These are phyloP conservation scores for Apiosordaria backusii DNA, from an alignment of 495 filamentous ascomycete genomes.

Conservation along the genomic window DNA sequence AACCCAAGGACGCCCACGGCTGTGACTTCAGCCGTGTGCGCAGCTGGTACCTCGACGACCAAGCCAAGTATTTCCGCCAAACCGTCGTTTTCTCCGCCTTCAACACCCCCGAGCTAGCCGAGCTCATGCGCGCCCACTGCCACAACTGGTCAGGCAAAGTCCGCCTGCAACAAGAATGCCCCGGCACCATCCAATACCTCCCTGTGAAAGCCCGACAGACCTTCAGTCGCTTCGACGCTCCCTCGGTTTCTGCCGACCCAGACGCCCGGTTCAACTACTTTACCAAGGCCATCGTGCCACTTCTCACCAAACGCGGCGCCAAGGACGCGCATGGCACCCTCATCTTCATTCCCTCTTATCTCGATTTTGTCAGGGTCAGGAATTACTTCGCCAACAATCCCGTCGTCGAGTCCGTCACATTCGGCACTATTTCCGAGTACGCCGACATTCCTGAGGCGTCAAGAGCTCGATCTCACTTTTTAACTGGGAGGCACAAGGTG, in stretches of 20 bases:
- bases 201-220: slow-evolving; percentile 72
- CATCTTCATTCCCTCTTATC: slow-evolving; percentile 85
- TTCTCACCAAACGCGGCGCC: slow-evolving; percentile 56
- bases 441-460: slow-evolving; percentile 69
- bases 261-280: slow-evolving; percentile 93
- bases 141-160: slow-evolving; percentile 73
- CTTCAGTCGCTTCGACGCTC: slow-evolving; percentile 81
- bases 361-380: slow-evolving; percentile 88
- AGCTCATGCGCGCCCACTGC: slow-evolving; percentile 70
- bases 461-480: slow-evolving; percentile 82
- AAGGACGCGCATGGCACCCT: slow-evolving; percentile 57
- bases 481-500: slow-evolving; percentile 73
- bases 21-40: slow-evolving; percentile 92
- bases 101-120: slow-evolving; percentile 84
- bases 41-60: slow-evolving; percentile 84
- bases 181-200: slow-evolving; percentile 64
- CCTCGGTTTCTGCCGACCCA: slow-evolving; percentile 66
- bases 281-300: slow-evolving; percentile 70
- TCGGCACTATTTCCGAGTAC: slow-evolving; percentile 87
- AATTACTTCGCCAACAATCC: slow-evolving; percentile 82
- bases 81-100: slow-evolving; percentile 76
- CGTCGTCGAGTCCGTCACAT: slow-evolving; percentile 64
- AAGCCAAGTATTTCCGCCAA: slow-evolving; percentile 76
- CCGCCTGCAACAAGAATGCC: slow-evolving; percentile 63
- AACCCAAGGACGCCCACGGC: slow-evolving; percentile 84